Percentiles rank a stretch among this genome's conserved stretches.
phyloP scores from a whole-genome alignment of 2,329 filamentous ascomycete species.

The Fusarium robinianum region DNA sequence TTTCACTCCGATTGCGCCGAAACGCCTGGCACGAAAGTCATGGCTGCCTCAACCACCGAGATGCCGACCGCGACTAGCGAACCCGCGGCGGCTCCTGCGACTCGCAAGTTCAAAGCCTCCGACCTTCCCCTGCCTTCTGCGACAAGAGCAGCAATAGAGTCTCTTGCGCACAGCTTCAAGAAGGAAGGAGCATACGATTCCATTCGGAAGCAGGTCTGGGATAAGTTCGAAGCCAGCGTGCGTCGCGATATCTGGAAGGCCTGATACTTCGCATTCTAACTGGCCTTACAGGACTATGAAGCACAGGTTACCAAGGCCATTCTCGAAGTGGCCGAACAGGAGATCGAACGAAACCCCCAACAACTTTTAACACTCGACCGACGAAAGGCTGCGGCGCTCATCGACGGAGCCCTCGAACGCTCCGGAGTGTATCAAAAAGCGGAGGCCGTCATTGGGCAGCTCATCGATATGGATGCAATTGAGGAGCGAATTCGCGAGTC shows the following conservation, averaged over 20 bases:
- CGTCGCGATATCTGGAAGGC: not conserved
- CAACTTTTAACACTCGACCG: conserved; percentile 74
- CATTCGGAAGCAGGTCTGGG: conserved; percentile 76
- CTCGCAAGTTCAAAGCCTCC: conserved; percentile 68
- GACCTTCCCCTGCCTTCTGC: conserved; percentile 75
- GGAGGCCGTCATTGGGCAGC: conserved; percentile 66
- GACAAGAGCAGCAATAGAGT: conserved; percentile 75
- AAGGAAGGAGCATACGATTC: conserved; percentile 84
- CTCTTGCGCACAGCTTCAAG: conserved; percentile 78
- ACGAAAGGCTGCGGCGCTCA: conserved; percentile 72
- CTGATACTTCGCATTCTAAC: not conserved
- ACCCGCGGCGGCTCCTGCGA: conserved; percentile 12
- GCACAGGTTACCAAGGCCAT: conserved; percentile 67
- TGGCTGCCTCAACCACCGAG: conserved; percentile 36
- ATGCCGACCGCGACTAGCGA: conserved; percentile 29
- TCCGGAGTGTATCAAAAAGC: conserved; percentile 76
- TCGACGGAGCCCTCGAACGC: conserved; percentile 78
- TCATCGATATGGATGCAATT: conserved; percentile 71
- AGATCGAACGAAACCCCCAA: conserved; percentile 74
- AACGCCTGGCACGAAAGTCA: conserved; percentile 17
- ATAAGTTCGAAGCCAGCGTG: conserved; percentile 73
- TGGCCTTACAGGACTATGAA: conserved; percentile 67
- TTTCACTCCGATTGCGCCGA: conserved; percentile 7
- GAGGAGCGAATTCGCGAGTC: conserved; percentile 72
- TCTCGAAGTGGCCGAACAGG: conserved; percentile 70